These are phyloP conservation scores for Paxillus rubicundulus DNA, from an alignment of 768 basidiomycete genomes.

Conservation along the genomic window DNA sequence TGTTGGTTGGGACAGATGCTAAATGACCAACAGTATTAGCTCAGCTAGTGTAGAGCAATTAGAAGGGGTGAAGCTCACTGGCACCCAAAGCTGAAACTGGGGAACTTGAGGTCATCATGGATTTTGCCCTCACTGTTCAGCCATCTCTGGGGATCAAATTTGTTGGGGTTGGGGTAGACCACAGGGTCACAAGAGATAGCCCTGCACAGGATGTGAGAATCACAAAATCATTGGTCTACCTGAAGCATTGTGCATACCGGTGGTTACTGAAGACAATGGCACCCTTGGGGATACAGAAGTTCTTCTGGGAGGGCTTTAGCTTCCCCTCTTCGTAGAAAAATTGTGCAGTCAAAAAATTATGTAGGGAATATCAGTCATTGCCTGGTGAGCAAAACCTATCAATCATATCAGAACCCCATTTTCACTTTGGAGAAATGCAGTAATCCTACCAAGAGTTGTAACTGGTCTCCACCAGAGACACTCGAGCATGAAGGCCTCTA, in stretches of 20 bases:
- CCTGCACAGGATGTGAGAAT: slow-evolving; percentile 27
- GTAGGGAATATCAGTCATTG: slow-evolving; percentile 63
- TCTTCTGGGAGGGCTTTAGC: too few species aligned
- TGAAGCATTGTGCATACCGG: slow-evolving; percentile 21
- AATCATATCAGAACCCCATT: background rate
- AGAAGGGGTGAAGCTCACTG: slow-evolving; percentile 18
- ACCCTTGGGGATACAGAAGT: too few species aligned
- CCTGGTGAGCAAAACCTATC: slow-evolving; percentile 59
- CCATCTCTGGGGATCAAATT: slow-evolving; percentile 60
- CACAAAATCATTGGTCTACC: background rate
- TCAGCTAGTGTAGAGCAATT: background rate
- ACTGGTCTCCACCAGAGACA: slow-evolving; percentile 43
- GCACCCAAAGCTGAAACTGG: slow-evolving; percentile 57
- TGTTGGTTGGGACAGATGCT: slow-evolving; percentile 67
- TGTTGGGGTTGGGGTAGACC: slow-evolving; percentile 58
- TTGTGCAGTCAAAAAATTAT: too few species aligned
- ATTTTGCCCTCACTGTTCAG: slow-evolving; percentile 36
- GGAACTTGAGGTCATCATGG: slow-evolving; percentile 51
- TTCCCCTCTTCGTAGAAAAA: too few species aligned
- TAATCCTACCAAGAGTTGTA: slow-evolving; percentile 27
- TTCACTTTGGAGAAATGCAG: background rate
- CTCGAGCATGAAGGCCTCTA: slow-evolving; percentile 42
- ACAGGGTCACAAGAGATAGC: slow-evolving; percentile 56
- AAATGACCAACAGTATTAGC: background rate
- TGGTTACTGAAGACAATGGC: slow-evolving; percentile 37